These are phyloP conservation scores for Quercus dentata DNA, from an alignment of 306 rosid species.

Conservation along the genomic window DNA sequence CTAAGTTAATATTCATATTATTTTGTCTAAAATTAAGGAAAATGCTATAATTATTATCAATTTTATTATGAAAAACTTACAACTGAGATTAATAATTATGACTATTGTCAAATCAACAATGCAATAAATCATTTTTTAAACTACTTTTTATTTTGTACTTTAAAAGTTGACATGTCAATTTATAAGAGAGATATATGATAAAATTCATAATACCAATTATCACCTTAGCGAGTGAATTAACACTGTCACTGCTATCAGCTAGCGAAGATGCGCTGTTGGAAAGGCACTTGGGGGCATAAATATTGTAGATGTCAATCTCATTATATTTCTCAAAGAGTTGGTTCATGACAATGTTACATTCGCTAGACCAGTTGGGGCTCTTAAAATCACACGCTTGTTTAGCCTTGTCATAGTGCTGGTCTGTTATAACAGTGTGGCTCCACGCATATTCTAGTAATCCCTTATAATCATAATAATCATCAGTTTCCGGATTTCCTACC, in stretches of 20 bases:
- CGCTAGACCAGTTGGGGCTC: constrained; percentile 35
- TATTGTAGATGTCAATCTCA: constrained; percentile 57
- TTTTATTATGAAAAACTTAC: too few species aligned
- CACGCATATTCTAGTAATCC: constrained; percentile 58
- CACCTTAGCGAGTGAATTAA: constrained; percentile 29
- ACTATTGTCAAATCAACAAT: too few species aligned
- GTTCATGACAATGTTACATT: constrained; percentile 42
- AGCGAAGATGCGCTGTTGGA: constrained; percentile 28
- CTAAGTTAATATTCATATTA: neutral
- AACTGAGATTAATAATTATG: too few species aligned
- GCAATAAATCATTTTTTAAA: too few species aligned
- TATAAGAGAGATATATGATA: too few species aligned
- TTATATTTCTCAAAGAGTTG: constrained; percentile 30
- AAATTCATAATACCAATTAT: constrained; percentile 3
- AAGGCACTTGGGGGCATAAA: constrained; percentile 45
- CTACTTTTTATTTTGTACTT: too few species aligned
- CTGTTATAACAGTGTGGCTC: constrained; percentile 61
- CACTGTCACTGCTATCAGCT: constrained; percentile 1
- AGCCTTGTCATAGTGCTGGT: constrained; percentile 40
- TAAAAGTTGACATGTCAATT: too few species aligned
- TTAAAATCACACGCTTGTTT: constrained; percentile 47
- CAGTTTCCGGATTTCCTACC: constrained; percentile 58
- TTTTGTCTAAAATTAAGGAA: neutral
- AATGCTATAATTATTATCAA: neutral
- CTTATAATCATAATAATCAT: constrained; percentile 37